A percentile compares a stretch with the other conserved stretches of the same genome.
These are phyloP conservation scores for Anthracocystis panici-leucophaei DNA, from an alignment of 1,284 basidiomycete genomes.

Conservation along the genomic window DNA sequence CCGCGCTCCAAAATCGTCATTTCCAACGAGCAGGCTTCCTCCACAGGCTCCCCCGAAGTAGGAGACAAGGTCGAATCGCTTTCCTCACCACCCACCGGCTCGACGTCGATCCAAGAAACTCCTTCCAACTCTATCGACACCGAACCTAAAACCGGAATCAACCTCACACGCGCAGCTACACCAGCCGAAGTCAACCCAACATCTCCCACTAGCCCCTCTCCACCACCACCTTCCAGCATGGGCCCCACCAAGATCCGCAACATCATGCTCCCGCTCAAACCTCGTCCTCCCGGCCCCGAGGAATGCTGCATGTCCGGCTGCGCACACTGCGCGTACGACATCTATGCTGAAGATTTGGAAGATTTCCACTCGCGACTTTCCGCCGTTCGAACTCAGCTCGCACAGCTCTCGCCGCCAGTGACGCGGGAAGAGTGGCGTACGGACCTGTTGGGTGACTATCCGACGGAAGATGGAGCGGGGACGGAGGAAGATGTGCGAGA, in stretches of 20 bases:
- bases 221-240: conserved; percentile 13
- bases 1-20: conserved; percentile 39
- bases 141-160: conserved; percentile 76
- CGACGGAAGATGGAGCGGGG: conserved; percentile 11
- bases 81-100: conserved; percentile 16
- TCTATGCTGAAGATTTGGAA: conserved; percentile 82
- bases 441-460: conserved; percentile 70
- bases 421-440: conserved; percentile 77
- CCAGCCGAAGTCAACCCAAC: conserved; percentile 22
- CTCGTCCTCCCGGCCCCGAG: conserved; percentile 66
- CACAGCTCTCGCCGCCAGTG: conserved; percentile 73
- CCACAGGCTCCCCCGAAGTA: conserved; percentile 7
- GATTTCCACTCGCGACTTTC: conserved; percentile 76
- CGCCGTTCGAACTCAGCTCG: conserved; percentile 74
- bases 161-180: conserved; percentile 15
- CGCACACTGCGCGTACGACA: conserved; percentile 86
- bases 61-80: conserved; percentile 45
- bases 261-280: conserved; percentile 54
- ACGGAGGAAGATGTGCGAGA: conserved; percentile 27
- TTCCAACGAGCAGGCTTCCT: conserved; percentile 1
- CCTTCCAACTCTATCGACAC: conserved; percentile 82
- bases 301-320: conserved; percentile 93
- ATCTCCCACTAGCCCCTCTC: neutral
- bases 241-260: conserved; percentile 39
- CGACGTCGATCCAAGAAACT: conserved; percentile 78